Conservation (phyloP, 2,329 filamentous ascomycete species). For the Penicillium sp. region DNA sequence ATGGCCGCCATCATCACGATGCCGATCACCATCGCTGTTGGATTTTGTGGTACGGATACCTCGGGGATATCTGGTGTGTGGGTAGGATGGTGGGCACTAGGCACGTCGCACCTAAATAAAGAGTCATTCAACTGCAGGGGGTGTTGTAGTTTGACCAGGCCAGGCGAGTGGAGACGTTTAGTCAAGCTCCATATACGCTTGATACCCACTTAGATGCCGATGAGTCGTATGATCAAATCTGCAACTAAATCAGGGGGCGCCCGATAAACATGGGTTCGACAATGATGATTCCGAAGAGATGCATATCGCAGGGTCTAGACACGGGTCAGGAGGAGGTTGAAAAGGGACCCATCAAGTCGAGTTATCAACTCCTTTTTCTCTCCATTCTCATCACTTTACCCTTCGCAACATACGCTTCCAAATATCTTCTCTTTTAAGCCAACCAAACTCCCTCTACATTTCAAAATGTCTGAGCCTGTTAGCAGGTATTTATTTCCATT, state of each 20-base stretch:
- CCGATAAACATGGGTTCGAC: neutral
- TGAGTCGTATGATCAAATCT: constrained; percentile 15
- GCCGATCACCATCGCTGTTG: constrained; percentile 24
- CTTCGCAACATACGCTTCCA: neutral
- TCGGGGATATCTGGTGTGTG: neutral
- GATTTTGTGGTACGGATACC: neutral
- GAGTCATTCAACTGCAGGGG: neutral
- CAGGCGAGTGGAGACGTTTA: neutral
- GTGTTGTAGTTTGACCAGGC: neutral
- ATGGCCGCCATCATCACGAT: constrained; percentile 26
- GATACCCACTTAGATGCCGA: constrained; percentile 7
- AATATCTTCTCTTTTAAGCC: neutral
- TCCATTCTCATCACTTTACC: neutral
- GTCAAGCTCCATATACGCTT: neutral
- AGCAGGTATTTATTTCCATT: constrained; percentile 12
- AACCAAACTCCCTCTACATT: neutral
- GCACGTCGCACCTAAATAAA: constrained; percentile 9
- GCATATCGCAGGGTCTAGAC: neutral
- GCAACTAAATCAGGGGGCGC: constrained; percentile 9
- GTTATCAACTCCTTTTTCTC: neutral
- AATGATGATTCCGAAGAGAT: no score
- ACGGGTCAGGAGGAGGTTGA: neutral
- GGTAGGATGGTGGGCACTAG: neutral
- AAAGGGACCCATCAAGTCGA: neutral
- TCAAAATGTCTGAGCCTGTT: constrained; percentile 14